Conservation (phyloP, 371 early-diverging fungal species). For the Circinella minor region DNA sequence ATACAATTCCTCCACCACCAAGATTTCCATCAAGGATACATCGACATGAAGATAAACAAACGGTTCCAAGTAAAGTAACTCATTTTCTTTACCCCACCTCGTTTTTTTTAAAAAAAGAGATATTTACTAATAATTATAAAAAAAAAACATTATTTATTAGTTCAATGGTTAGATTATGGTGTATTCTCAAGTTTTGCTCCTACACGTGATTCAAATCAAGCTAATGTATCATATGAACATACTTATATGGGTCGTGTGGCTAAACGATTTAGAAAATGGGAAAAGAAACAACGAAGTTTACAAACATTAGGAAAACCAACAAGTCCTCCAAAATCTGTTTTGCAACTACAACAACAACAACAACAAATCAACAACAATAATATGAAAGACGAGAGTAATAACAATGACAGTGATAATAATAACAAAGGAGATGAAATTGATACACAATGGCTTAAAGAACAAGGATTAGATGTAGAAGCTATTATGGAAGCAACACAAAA, state of each 20-base stretch:
- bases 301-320: slow-evolving; percentile 15
- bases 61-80: slow-evolving; percentile 34
- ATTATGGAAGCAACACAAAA: slow-evolving; percentile 32
- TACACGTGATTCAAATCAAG: slow-evolving; percentile 49
- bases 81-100: no score
- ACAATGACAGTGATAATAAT: neutral
- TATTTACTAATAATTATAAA: neutral
- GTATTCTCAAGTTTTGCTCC: slow-evolving; percentile 57
- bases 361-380: no score
- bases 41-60: slow-evolving; percentile 45
- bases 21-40: slow-evolving; percentile 29
- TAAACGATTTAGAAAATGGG: slow-evolving; percentile 34
- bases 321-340: neutral
- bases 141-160: slow-evolving; percentile 17
- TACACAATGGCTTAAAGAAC: slow-evolving; percentile 39
- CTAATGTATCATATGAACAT: slow-evolving; percentile 47
- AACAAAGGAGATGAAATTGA: slow-evolving; percentile 29
- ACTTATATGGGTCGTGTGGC: slow-evolving; percentile 49
- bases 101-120: no score
- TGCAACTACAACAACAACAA: neutral
- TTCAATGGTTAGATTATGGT: slow-evolving; percentile 59
- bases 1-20: slow-evolving; percentile 39
- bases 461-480: slow-evolving; percentile 43
- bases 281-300: slow-evolving; percentile 26
- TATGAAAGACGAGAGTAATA: neutral